Evolutionary conservation across 1,139 yeast genomes (phyloP), one percentile per base, ranked within the genome.

Genomic region (Saccharomyces hybrid): DNA sequence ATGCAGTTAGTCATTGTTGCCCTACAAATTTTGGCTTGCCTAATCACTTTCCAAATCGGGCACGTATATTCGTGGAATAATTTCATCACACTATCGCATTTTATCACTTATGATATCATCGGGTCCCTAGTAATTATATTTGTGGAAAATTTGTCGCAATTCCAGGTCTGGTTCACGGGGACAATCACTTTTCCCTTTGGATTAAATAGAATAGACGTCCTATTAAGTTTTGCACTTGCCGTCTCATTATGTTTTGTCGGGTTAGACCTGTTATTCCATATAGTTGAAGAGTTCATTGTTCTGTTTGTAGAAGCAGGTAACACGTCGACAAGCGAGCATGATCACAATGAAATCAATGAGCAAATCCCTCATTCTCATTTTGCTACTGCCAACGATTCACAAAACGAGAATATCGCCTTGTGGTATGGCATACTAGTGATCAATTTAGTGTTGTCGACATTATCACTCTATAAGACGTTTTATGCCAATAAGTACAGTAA

Each of bases 111-210:
- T 68, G 98, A 93, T 69, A 82, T 96, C 0, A 73, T 90, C 52
- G 95, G 95, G 0, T 86, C 91, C 32, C 67, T 85, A 3, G 77
- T 87, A 16, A 78, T 85, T 9, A 86, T 87, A 0, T 73, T 80
- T 26, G 96, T 90, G 8, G 90, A 86, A 58, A 78, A 89, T 8
- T 79, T 93, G 79, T 81, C 90, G n/a, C 93, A 91, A 66, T 93
- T 93, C 68, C 95, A 88, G 61, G 96, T 87, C 4, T 93, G 98
- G 97, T 83, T 81, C 60, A 82, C 80, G 56, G 81, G 93, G n/a
- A 86, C 95, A 7, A 75, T 93, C 47, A 84, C 84, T 16, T 86
- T 83, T 61, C 99, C 99, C 0, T 93, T 93, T 74, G 98, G 98
- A 0, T 74, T 93, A 44, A 96, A 95, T 26, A 76, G 98, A 57